Conservation (phyloP, 345 rosid genomes). For the Dovyalis caffra region DNA sequence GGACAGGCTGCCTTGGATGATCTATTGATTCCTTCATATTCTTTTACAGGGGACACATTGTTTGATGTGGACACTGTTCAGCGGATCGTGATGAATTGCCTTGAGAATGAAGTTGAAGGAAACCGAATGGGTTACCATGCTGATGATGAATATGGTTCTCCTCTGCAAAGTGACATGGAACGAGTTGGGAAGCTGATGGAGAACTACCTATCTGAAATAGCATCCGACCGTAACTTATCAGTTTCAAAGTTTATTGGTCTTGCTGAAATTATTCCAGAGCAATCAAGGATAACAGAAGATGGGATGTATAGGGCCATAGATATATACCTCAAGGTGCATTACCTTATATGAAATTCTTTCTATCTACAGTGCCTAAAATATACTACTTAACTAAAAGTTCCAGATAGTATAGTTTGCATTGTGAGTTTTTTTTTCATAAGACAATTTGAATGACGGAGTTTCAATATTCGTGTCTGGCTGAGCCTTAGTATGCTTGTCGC, state of each 20-base stretch:
- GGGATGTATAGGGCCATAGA: slow-evolving; percentile 87
- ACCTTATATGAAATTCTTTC: neutral
- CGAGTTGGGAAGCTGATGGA: slow-evolving; percentile 88
- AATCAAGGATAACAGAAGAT: slow-evolving; percentile 77
- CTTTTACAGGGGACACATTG: slow-evolving; percentile 69
- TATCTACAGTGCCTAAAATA: neutral
- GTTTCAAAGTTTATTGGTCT: slow-evolving; percentile 61
- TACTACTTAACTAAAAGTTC: neutral
- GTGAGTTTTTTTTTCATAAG: neutral
- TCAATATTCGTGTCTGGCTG: neutral
- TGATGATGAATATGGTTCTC: slow-evolving; percentile 45
- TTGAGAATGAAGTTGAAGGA: slow-evolving; percentile 59
- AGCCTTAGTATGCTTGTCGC: neutral
- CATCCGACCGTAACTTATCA: slow-evolving; percentile 65
- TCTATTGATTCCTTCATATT: slow-evolving; percentile 77
- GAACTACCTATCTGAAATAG: slow-evolving; percentile 82
- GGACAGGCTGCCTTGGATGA: slow-evolving; percentile 84
- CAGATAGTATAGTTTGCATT: too few relatives aligned
- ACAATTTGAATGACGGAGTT: neutral
- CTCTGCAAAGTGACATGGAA: slow-evolving; percentile 56
- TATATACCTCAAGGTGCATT: slow-evolving; percentile 84
- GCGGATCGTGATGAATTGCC: slow-evolving; percentile 69
- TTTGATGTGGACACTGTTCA: slow-evolving; percentile 83
- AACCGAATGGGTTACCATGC: slow-evolving; percentile 29
- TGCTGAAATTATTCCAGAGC: slow-evolving; percentile 79